Evolutionary conservation across 2,329 filamentous ascomycete species (phyloP).

Genomic region (Scytalidium lignicola): DNA sequence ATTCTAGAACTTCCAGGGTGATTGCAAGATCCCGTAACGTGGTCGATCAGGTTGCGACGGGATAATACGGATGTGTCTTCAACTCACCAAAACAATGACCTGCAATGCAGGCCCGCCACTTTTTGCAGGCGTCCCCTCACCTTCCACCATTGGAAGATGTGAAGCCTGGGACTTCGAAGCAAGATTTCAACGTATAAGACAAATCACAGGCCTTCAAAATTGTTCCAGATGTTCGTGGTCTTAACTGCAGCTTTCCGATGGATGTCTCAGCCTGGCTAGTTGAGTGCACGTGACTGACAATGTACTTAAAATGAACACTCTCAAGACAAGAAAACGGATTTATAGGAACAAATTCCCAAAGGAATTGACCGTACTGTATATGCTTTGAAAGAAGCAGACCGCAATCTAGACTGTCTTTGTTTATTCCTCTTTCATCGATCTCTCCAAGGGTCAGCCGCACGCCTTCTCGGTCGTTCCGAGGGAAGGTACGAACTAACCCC

Average conservation of each 20-base stretch:
- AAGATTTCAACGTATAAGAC: neutral
- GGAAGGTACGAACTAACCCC: neutral
- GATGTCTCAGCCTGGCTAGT: neutral
- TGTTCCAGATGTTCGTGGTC: neutral
- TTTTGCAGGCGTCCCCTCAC: slow-evolving; percentile 27
- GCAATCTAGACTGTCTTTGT: neutral
- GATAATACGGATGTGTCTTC: neutral
- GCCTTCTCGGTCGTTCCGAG: neutral
- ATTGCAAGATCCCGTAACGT: neutral
- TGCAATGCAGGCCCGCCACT: slow-evolving; percentile 47
- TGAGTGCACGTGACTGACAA: neutral
- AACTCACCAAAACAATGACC: slow-evolving; percentile 69
- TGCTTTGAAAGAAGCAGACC: neutral
- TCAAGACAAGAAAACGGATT: neutral
- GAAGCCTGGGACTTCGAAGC: neutral
- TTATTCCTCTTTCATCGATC: neutral
- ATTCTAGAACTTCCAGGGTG: neutral
- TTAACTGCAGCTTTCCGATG: neutral
- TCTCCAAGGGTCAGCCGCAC: neutral
- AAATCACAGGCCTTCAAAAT: neutral
- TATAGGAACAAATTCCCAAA: neutral
- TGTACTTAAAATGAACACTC: neutral
- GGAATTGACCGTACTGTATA: neutral
- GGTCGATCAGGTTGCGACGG: neutral
- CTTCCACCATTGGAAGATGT: slow-evolving; percentile 4